Evolutionary conservation across 306 rosid genomes (phyloP), one percentile per base, ranked within the genome.

Genomic region (Cucurbita argyrosperma): DNA sequence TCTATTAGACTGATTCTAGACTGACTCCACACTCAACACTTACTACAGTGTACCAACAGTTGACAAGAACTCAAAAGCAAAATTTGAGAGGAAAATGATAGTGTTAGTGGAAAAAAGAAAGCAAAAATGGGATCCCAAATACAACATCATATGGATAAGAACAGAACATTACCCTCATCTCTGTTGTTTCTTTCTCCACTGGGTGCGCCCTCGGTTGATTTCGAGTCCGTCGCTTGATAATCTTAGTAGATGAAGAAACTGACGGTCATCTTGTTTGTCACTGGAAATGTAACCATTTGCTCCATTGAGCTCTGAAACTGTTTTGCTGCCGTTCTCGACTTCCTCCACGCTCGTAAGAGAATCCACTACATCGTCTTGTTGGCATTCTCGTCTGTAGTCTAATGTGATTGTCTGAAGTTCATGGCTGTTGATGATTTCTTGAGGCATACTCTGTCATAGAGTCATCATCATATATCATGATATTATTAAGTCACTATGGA

Each of bases 381-480:
- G 97, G 75, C 97, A 94, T 75, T 91, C 96, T 61, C 99, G 83
- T 85, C 99, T 89, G 80, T 94, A 94, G 87, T 94, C 99, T 81
- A 91, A 81, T 60, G 97, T 94, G 67, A 94, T 85, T 56, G 95
- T 88, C 73, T 88, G 95, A 76, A 94, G 80, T 84, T 89, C 97
- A 77, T 88, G 82, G 85, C 75, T 84, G 61, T 86, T 96, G 53
- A 94, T 91, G 85, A 87, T 74, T 85, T 94, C 95, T 85, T 91
- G 99, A 62, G 99, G 99, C 73, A 94, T 81, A 82, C 97, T 91
- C 99, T 94, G 89, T 59, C 40, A 78, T 70, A 46, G 59, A 9
- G 76, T 21, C 62, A 58, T 21, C 62, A 58, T 52, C 46, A 66
- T 47, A 66, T 46, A 78, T 77, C 39, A 57, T 26, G 57, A 49